phyloP scores from a whole-genome alignment of 768 basidiomycete genomes.

The Naganishia randhawae region DNA sequence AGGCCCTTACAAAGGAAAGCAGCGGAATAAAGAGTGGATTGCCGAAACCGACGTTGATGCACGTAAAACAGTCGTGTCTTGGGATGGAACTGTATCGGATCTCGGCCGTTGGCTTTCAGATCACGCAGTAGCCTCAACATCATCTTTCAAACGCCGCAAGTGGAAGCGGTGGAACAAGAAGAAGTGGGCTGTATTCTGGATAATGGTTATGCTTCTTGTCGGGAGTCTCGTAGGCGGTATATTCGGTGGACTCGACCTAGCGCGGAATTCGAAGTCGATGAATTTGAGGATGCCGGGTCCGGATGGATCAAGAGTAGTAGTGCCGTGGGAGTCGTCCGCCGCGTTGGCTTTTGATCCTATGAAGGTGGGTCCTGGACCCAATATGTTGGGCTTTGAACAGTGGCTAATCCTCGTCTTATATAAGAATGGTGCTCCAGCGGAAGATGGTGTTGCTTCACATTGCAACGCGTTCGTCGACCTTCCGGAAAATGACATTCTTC shows the following conservation, averaged over 20 bases:
- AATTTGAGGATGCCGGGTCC: conserved; percentile 2
- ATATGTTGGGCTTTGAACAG: background rate
- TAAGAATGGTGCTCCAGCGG: conserved; percentile 35
- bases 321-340: conserved; percentile 21
- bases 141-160: background rate
- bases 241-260: conserved; percentile 26
- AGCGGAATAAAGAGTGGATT: background rate
- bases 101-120: background rate
- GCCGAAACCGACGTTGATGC: conserved; percentile 3
- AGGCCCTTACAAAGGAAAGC: background rate
- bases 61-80: background rate
- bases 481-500: conserved; percentile 17
- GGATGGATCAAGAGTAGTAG: conserved; percentile 19
- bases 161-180: conserved; percentile 25
- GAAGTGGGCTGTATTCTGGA: conserved; percentile 7
- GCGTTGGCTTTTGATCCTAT: conserved; percentile 24
- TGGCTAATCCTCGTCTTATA: background rate
- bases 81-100: conserved; percentile 8
- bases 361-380: background rate
- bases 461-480: conserved; percentile 39
- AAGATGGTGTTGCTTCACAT: conserved; percentile 36
- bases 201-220: background rate
- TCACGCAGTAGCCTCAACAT: background rate
- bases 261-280: background rate
- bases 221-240: conserved; percentile 25